Base-by-base conservation (phyloP, 768 basidiomycete species). In the Phanerochaete sordida region DNA sequence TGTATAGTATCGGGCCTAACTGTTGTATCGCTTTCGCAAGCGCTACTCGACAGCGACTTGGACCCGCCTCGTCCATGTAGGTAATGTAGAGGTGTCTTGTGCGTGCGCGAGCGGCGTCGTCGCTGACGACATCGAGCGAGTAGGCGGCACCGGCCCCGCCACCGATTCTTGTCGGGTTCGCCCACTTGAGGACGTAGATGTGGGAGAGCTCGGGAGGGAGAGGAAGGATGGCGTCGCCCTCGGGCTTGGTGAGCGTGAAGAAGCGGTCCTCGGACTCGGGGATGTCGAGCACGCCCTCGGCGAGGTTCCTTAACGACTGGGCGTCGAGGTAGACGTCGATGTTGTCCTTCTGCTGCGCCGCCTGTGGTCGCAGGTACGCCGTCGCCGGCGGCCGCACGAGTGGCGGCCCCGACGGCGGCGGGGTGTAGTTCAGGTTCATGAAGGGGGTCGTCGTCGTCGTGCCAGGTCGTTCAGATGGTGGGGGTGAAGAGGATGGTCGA, bases 41-140 rank as follows among this genome's bases (percentile, higher is more conserved):
- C 9, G 61, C 61, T 11, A 58, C 56, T 4, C 61, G 61, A 49
- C 61, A 62, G 23, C 61, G 61, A 46, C 61, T 62, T 19, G 61
- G 61, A 21, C 61, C 61, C 23, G 61, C 61, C 51, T 62, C 61
- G 39, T 57, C 61, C 61, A 62, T 62, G 61, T 62, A 62, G 2
- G 61, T 62, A 26, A 62, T 62, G 50, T 62, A 62, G 4, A 62
- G 61, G 46, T 62, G 61, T 16, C 61, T 50, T n/a, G 61, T 62
- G 37, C 61, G 55, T 15, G 61, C 61, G 12, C 54, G 55, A 1
- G 55, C 56, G 26, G 61, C 47, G 26, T 62, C 61, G 28, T 47
- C 56, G 26, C 48, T 47, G 48, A 52, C 53, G 39, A 62, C 61
- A 39, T 62, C 61, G 48, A 62, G 56, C 21, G 61, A 62, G 56